Evolutionary conservation across 2,329 filamentous ascomycete species (phyloP).

Genomic region (Phyllosticta citriasiana): DNA sequence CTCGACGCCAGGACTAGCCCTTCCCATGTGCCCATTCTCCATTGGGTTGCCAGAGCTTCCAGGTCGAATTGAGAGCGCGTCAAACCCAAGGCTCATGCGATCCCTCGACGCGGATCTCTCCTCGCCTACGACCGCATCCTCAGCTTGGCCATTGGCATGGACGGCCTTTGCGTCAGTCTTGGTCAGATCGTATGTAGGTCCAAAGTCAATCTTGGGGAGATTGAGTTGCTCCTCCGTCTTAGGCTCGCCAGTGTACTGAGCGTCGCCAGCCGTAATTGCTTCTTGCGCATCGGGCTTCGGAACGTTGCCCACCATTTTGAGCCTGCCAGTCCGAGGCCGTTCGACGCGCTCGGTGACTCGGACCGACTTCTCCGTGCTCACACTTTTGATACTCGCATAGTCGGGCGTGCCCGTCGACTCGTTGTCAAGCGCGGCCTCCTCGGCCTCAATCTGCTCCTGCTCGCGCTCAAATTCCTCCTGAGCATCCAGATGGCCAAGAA

Average conservation of each 20-base stretch:
- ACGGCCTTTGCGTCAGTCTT: conserved; percentile 39
- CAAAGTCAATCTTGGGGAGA: conserved; percentile 74
- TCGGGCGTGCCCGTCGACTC: conserved; percentile 61
- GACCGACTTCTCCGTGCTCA: conserved; percentile 31
- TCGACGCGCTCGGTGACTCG: conserved; percentile 25
- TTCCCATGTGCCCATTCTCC: conserved; percentile 21
- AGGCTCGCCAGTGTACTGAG: conserved; percentile 28
- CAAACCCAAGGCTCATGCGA: background rate
- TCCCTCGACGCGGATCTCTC: background rate
- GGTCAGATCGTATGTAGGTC: conserved; percentile 64
- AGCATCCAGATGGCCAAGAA: conserved; percentile 29
- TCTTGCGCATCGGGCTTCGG: conserved; percentile 26
- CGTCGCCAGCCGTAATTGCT: conserved; percentile 38
- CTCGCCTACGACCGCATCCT: conserved; percentile 3
- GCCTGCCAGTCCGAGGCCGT: conserved; percentile 66
- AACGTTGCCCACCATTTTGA: conserved; percentile 61
- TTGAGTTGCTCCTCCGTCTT: conserved; percentile 34
- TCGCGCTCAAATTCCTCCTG: conserved; percentile 13
- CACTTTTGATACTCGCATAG: conserved; percentile 58
- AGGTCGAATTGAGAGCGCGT: background rate
- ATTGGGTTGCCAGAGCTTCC: conserved; percentile 19
- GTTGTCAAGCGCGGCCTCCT: conserved; percentile 51
- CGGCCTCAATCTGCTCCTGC: conserved; percentile 34
- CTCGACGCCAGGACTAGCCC: conserved; percentile 29
- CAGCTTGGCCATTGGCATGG: background rate